These are phyloP conservation scores for Penicillium egyptiacum DNA, from an alignment of 495 filamentous ascomycete genomes.

Conservation along the genomic window DNA sequence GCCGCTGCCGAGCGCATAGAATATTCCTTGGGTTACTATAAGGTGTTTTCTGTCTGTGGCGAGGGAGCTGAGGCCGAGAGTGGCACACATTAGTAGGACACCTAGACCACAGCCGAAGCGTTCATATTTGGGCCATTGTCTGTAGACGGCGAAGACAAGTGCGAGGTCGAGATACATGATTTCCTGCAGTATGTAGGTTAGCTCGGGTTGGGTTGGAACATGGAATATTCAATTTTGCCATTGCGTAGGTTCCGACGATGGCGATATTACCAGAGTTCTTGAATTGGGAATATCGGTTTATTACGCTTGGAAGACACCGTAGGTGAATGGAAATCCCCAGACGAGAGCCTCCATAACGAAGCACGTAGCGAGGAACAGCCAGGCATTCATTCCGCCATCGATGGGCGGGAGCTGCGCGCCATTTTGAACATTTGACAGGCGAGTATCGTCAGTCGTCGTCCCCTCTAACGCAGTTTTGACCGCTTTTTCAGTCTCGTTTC, in stretches of 20 bases:
- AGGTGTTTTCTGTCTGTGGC: conserved; percentile 18
- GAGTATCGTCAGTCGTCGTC: too few species aligned
- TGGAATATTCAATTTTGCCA: conserved; percentile 15
- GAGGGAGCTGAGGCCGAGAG: conserved; percentile 17
- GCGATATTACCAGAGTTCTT: conserved; percentile 21
- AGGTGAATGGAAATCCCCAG: conserved; percentile 49
- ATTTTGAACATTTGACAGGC: too few species aligned
- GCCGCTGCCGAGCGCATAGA: conserved; percentile 16
- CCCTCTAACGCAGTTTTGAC: too few species aligned
- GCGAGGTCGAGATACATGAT: conserved; percentile 16
- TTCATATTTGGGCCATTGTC: conserved; percentile 4
- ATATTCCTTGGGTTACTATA: conserved; percentile 20
- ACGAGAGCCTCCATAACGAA: conserved; percentile 62
- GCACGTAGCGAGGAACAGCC: conserved; percentile 57
- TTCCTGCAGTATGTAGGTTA: conserved; percentile 8
- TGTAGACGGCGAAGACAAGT: conserved; percentile 10
- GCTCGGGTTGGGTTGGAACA: background rate
- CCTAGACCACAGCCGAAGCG: conserved; percentile 12
- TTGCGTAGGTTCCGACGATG: conserved; percentile 17
- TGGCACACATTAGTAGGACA: conserved; percentile 17
- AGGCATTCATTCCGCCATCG: conserved; percentile 62
- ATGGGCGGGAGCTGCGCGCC: too few species aligned
- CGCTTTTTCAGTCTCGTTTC: too few species aligned
- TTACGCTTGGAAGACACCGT: conserved; percentile 45
- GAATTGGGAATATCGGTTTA: conserved; percentile 30